phyloP scores from a whole-genome alignment of 139 green algal species.

The Volvox africanus region DNA sequence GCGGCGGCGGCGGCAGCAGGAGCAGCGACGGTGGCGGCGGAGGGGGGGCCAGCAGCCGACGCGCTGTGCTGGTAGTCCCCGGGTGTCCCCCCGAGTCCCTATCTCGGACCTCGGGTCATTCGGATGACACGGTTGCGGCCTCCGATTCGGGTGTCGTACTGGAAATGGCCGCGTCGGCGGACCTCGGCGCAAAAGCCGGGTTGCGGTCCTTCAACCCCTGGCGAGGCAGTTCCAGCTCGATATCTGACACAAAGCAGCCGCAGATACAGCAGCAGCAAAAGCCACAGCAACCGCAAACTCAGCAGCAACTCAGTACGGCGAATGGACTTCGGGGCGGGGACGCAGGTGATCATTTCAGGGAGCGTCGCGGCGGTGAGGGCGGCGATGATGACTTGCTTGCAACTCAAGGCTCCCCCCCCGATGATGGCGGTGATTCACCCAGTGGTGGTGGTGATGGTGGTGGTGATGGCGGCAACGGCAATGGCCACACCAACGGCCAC shows the following conservation, averaged over 20 bases:
- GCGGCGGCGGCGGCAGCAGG: neutral
- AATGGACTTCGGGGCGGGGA: neutral
- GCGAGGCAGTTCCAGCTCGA: neutral
- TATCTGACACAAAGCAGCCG: neutral
- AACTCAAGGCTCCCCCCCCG: neutral
- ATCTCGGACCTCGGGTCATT: neutral
- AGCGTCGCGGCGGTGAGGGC: neutral
- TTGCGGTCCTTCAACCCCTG: conserved; percentile 35
- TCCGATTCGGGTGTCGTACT: neutral
- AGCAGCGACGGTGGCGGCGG: neutral
- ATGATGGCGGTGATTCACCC: too few species aligned
- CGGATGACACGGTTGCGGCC: neutral
- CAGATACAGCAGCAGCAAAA: neutral
- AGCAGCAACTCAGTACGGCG: neutral
- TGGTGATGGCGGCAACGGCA: neutral
- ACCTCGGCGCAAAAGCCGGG: neutral
- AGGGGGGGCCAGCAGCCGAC: neutral
- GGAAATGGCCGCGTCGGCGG: neutral
- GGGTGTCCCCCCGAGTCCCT: neutral
- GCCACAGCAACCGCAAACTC: neutral
- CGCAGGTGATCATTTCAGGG: neutral
- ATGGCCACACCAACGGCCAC: neutral
- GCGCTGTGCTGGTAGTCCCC: neutral
- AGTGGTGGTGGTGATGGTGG: too few species aligned
- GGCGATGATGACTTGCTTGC: neutral